Percentiles rank a stretch among this genome's conserved stretches.
Evolutionary conservation across 2,329 filamentous ascomycete species (phyloP).

Genomic region (Blastomyces emzantsi): DNA sequence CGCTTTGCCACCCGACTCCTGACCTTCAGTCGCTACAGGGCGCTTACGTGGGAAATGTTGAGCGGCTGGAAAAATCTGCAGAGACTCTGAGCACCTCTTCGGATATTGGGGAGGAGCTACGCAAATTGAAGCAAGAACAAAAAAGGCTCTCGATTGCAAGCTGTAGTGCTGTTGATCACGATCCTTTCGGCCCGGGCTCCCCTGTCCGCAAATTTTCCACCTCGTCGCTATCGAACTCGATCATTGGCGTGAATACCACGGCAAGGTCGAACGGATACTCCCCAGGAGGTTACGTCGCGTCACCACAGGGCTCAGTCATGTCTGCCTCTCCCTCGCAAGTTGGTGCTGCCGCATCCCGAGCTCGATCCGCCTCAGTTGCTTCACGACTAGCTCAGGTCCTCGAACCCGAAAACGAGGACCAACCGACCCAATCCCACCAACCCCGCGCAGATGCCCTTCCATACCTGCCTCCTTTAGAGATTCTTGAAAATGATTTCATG

Average conservation of each 20-base stretch:
- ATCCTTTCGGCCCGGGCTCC: conserved; percentile 13
- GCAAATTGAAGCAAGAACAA: conserved; percentile 39
- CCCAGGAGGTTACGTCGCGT: conserved; percentile 30
- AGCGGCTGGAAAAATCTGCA: conserved; percentile 41
- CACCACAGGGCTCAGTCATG: conserved; percentile 35
- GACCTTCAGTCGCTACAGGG: conserved; percentile 44
- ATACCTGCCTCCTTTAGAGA: conserved; percentile 17
- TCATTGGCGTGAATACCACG: conserved; percentile 27
- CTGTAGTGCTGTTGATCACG: conserved; percentile 1
- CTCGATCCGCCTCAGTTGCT: conserved; percentile 29
- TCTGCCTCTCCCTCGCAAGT: conserved; percentile 25
- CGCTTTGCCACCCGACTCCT: conserved; percentile 41
- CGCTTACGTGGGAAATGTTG: conserved; percentile 43
- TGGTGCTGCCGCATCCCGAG: conserved; percentile 22
- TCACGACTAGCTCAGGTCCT: conserved; percentile 33
- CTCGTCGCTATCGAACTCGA: conserved; percentile 36
- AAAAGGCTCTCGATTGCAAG: conserved; percentile 31
- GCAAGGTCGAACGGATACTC: conserved; percentile 36
- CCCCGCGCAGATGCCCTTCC: conserved; percentile 16
- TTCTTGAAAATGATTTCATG: conserved; percentile 3
- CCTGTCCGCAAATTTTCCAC: conserved; percentile 25
- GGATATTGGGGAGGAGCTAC: conserved; percentile 39
- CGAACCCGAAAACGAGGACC: conserved; percentile 32
- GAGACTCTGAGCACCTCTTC: conserved; percentile 41
- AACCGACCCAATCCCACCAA: conserved; percentile 18